Evolutionary conservation across 2,329 filamentous ascomycete genomes (phyloP), one percentile per base, ranked within the genome.

Genomic region (Colletotrichum sp.): DNA sequence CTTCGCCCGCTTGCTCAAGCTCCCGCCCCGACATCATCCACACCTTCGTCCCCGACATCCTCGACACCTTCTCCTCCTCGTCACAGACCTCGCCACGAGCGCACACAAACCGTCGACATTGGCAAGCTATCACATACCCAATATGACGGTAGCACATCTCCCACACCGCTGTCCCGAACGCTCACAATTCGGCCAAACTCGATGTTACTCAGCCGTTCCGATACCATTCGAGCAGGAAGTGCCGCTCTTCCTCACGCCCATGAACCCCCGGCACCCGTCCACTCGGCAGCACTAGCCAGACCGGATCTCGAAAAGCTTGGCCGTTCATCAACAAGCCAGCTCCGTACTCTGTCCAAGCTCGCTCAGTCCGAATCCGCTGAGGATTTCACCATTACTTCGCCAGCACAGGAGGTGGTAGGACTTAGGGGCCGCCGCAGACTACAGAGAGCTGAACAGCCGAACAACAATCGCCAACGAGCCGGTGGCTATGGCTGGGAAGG

Each of bases 271-370:
- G 78, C 84, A 62, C 66, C 85, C 28, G 81, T 85, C 75, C 79
- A 86, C 73, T 81, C 85, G 77, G 80, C 88, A 15, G 86, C 89
- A 5, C 84, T 96, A 18, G 90, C 88, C 9, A 88, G 91, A 1
- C 93, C 95, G 4, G 96, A 98, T 78, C 88, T 98, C 13, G 91
- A 96, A 82, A 93, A 92, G 38, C 89, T 99, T 21, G 94, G 96
- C 73, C 95, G 95, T 79, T 98, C 97, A 1, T 94, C 96, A 0
- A 98, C 97, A 3, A 93, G 94, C 73, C 95, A 99, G 83, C 90
- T 99, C 26, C 93, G 96, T 58, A 96, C 95, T 1, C 88, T 98
- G 48, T 98, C 96, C 8, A 94, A 93, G 80, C 91, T 98, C 78
- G 95, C 95, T 2, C 91, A 96, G 80, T 92, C 92, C 61, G 93